Evolutionary conservation across 1,139 yeast genomes (phyloP), one percentile per base, ranked within the genome.

Genomic region (Geotrichum aggregatum): DNA sequence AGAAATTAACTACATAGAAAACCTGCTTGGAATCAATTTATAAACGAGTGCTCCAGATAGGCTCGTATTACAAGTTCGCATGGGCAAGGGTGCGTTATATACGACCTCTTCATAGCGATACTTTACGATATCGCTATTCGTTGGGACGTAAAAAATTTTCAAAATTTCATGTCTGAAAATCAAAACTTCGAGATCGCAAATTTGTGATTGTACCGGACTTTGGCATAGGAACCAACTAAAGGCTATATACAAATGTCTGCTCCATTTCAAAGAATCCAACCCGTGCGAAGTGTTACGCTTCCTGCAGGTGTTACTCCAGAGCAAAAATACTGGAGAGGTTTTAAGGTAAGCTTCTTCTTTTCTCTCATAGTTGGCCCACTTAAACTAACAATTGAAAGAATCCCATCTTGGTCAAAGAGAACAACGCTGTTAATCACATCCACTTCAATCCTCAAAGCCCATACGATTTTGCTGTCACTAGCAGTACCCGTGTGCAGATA

Each of bases 241-340:
- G 8, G 8, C 5, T 24, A 24, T 24, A 24, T 24, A 24, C 28
- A 24, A 46, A 91, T 92, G 98, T 88, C 98, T 5, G 82, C 97
- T 4, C 77, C 79, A 31, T 76, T 80, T 64, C 83, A 81, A 57
- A 78, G 91, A 65, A 77, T 89, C 21, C 78, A 80, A 46, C 84
- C 84, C 43, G 79, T 77, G 39, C 77, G 89, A 66, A 82, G 82
- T 61, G 87, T 97, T 2, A 82, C 87, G 1, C 73, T 83, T 16
- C 95, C 97, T 11, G 79, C 82, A 13, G 91, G 86, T 62, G 84
- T 92, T 2, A 89, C 97, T 0, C 92, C 98, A 0, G 98, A 92
- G 63, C 95, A 89, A 66, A 76, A 94, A 61, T 92, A 87, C 71
- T 94, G 98, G 98, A 76, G 95, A 62, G 89, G 91, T 13, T 84